Percentiles rank a stretch among this genome's conserved stretches.
These are phyloP conservation scores for Combretum micranthum DNA, from an alignment of 345 rosid genomes.

Conservation along the genomic window DNA sequence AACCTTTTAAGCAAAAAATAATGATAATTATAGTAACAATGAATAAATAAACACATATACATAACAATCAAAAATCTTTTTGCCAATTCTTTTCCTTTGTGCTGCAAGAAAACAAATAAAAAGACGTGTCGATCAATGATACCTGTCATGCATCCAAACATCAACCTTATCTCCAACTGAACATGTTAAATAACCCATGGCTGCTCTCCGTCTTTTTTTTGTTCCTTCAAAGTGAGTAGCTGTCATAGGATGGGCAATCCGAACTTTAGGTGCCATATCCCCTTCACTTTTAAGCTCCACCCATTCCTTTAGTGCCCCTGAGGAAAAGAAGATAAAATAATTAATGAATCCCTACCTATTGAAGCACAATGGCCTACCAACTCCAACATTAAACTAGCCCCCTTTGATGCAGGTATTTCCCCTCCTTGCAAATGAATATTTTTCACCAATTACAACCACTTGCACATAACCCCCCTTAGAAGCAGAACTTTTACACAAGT, in stretches of 20 bases:
- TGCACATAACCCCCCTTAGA: background rate
- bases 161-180: slow-evolving; percentile 91
- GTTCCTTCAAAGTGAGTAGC: slow-evolving; percentile 80
- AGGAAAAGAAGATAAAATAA: slow-evolving; percentile 12
- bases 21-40: too few relatives aligned
- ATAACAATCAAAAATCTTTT: background rate
- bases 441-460: slow-evolving; percentile 1
- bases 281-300: slow-evolving; percentile 57
- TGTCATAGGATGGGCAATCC: slow-evolving; percentile 60
- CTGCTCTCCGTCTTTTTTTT: slow-evolving; percentile 89
- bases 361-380: background rate
- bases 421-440: background rate
- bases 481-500: slow-evolving; percentile 1
- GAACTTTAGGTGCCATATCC: slow-evolving; percentile 61
- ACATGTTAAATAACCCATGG: slow-evolving; percentile 64
- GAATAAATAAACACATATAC: too few relatives aligned
- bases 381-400: too few relatives aligned
- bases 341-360: background rate
- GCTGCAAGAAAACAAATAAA: background rate
- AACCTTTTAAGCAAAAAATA: too few relatives aligned
- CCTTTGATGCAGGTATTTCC: too few relatives aligned
- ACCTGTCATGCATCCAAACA: slow-evolving; percentile 85
- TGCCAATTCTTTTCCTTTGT: background rate
- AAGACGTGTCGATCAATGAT: slow-evolving; percentile 6
- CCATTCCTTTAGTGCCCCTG: slow-evolving; percentile 84